A percentile compares a stretch with the other conserved stretches of the same genome.
These are phyloP conservation scores for Aulographum hederae DNA, from an alignment of 2,329 filamentous ascomycete species.

Conservation along the genomic window DNA sequence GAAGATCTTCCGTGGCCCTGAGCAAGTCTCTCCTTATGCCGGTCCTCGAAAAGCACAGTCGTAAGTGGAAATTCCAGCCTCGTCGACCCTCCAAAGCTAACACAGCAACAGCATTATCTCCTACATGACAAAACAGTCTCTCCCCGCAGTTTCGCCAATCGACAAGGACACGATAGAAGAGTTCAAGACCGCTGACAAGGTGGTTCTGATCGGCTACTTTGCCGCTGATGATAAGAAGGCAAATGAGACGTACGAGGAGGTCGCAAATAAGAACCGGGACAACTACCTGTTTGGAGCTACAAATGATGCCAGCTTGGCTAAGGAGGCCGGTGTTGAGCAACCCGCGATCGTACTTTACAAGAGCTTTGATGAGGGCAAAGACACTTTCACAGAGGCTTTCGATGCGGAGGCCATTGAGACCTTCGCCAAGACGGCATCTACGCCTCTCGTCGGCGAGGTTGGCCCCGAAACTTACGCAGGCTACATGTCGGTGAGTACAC, in stretches of 20 bases:
- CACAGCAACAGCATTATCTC: slow-evolving; percentile 44
- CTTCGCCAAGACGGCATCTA: slow-evolving; percentile 73
- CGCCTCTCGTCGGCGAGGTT: slow-evolving; percentile 84
- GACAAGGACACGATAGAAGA: slow-evolving; percentile 71
- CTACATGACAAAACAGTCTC: slow-evolving; percentile 97
- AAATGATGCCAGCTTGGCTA: slow-evolving; percentile 65
- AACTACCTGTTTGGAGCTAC: slow-evolving; percentile 82
- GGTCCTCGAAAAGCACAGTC: slow-evolving; percentile 76
- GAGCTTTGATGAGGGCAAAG: slow-evolving; percentile 92
- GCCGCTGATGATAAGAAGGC: slow-evolving; percentile 62
- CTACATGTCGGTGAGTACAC: slow-evolving; percentile 60
- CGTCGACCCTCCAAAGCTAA: background rate
- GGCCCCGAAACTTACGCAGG: slow-evolving; percentile 89
- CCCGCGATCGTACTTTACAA: slow-evolving; percentile 92
- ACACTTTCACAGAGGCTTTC: slow-evolving; percentile 64
- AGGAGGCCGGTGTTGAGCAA: slow-evolving; percentile 75
- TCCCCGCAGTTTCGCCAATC: slow-evolving; percentile 76
- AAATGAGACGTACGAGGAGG: slow-evolving; percentile 66
- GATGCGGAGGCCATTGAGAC: slow-evolving; percentile 60
- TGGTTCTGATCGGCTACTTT: slow-evolving; percentile 83
- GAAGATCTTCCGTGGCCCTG: slow-evolving; percentile 90
- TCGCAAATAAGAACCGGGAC: slow-evolving; percentile 64
- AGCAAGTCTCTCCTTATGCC: slow-evolving; percentile 65
- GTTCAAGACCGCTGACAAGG: slow-evolving; percentile 96
- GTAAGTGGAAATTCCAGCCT: slow-evolving; percentile 27